Evolutionary conservation across 345 rosid species (phyloP).

Genomic region (Passiflora organensis): DNA sequence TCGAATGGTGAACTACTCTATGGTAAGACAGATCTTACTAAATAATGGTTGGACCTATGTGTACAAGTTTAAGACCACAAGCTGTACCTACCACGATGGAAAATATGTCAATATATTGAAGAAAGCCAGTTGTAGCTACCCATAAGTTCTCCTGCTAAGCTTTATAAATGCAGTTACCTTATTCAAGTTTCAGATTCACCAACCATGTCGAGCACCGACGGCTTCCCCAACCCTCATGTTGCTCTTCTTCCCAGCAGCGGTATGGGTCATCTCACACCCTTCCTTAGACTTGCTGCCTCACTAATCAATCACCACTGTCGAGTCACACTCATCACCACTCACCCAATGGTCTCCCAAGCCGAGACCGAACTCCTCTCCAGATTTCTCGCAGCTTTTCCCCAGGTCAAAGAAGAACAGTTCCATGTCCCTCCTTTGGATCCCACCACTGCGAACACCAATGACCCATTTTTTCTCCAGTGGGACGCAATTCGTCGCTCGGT

Average conservation of each 20-base stretch:
- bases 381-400: slow-evolving; percentile 29
- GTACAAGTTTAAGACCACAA: too few relatives aligned
- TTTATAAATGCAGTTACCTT: too few relatives aligned
- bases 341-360: slow-evolving; percentile 29
- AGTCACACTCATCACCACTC: slow-evolving; percentile 37
- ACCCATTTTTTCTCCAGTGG: slow-evolving; percentile 36
- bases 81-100: too few relatives aligned
- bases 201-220: background rate
- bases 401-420: slow-evolving; percentile 23
- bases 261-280: slow-evolving; percentile 43
- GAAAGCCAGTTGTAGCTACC: too few relatives aligned
- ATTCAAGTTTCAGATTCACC: too few relatives aligned
- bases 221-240: slow-evolving; percentile 16
- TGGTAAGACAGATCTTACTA: too few relatives aligned
- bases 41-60: too few relatives aligned
- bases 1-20: too few relatives aligned
- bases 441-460: slow-evolving; percentile 1
- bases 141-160: too few relatives aligned
- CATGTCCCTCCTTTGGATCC: slow-evolving; percentile 21
- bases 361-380: slow-evolving; percentile 29
- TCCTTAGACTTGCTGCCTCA: slow-evolving; percentile 36
- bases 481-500: slow-evolving; percentile 30
- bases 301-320: slow-evolving; percentile 21
- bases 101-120: too few relatives aligned
- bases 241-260: slow-evolving; percentile 41